Evolutionary conservation across 768 basidiomycete species (phyloP), one percentile per base, ranked within the genome.

Genomic region (Rhizopogon roseolus): DNA sequence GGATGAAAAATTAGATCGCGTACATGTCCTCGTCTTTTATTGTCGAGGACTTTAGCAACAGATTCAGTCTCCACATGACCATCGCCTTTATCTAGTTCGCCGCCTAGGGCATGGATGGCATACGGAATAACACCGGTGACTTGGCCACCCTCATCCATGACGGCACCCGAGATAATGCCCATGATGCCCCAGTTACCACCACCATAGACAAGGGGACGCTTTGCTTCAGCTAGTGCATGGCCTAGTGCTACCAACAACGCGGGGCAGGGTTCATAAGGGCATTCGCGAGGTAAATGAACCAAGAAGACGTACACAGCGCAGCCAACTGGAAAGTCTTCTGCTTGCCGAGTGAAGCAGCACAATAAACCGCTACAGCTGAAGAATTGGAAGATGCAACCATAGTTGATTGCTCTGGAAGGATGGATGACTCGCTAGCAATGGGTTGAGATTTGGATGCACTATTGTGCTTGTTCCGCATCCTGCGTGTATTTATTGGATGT

Each of bases 101-200:
- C 87, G 19, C 84, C 86, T 17, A 74, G 80, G 3, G 73, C 75
- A 32, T 82, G 69, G 76, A 97, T 90, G 0, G 92, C 90, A 38
- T 75, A 77, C 0, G 93, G 94, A 27, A 90, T 73, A 41, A 98
- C 73, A 4, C 93, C 93, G 5, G 81, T 87, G 25, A 88, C 89
- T 40, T 77, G 71, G 1, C 93, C 91, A 8, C 88, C 87, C 3
- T 73, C 71, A 54, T 85, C 75, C 7, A 89, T 72, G 1, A 80
- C 86, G 0, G 87, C 71, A 11, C 75, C 71, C 0, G 90, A 88
- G 8, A 94, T 84, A 43, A 80, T 67, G 57, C 94, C 94, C 94
- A 97, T 97, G 57, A 96, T 76, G 1, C 94, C 94, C 41, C 76
- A 75, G 17, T 77, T 75, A 0, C 93, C 94, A 6, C 94, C 94